phyloP scores from a whole-genome alignment of 177 flowering plant species.

The Tripterygium wilfordii region DNA sequence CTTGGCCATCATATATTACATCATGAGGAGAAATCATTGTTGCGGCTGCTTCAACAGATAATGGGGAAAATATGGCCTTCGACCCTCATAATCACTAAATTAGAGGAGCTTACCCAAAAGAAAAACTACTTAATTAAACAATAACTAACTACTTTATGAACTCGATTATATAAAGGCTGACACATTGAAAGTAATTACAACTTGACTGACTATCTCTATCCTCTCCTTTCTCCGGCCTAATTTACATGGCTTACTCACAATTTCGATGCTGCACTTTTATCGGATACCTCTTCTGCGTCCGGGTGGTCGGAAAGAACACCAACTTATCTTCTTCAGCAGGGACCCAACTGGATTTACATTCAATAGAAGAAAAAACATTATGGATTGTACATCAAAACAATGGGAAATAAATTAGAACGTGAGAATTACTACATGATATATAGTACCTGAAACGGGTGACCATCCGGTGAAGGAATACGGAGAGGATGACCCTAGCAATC shows the following conservation, averaged over 20 bases:
- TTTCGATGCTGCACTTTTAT: constrained; percentile 41
- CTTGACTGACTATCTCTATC: background rate
- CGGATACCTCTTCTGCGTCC: constrained; percentile 89
- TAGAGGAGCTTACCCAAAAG: no score
- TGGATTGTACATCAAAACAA: background rate
- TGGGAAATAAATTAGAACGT: background rate
- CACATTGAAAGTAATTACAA: background rate
- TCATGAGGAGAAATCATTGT: no score
- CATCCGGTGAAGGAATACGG: constrained; percentile 83
- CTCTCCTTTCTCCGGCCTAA: background rate
- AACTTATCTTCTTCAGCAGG: constrained; percentile 85
- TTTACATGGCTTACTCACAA: constrained; percentile 10
- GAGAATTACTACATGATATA: background rate
- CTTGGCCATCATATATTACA: no score
- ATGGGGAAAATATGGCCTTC: no score
- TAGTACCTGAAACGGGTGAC: constrained; percentile 68
- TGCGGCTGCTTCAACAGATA: no score
- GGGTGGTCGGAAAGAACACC: constrained; percentile 91
- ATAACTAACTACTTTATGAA: constrained; percentile 1
- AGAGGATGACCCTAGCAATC: constrained; percentile 77
- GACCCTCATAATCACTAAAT: no score
- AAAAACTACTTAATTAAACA: no score
- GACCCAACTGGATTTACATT: constrained; percentile 90
- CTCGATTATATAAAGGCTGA: background rate
- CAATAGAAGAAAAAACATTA: no score